A percentile compares a stretch with the other conserved stretches of the same genome.
These are phyloP conservation scores for Tuber indicum DNA, from an alignment of 495 filamentous ascomycete genomes.

Conservation along the genomic window DNA sequence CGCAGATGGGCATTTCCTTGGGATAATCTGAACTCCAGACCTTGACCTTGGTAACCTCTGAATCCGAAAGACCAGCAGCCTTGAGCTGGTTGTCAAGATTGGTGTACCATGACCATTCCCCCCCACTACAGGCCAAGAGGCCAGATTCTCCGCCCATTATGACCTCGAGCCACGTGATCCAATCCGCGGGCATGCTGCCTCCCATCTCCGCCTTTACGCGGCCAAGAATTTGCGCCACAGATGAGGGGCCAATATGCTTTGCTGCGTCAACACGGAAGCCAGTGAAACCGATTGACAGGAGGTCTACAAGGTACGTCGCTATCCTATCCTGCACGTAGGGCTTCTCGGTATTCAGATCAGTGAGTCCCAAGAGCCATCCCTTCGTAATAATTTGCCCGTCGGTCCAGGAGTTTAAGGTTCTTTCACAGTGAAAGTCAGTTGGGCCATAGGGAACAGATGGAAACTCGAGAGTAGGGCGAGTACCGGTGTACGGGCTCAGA, in stretches of 20 bases:
- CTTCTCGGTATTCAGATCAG: conserved; percentile 43
- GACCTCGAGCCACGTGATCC: conserved; percentile 41
- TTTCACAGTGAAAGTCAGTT: conserved; percentile 43
- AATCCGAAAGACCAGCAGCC: conserved; percentile 25
- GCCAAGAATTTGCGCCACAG: conserved; percentile 34
- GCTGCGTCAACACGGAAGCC: conserved; percentile 43
- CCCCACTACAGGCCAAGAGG: conserved; percentile 39
- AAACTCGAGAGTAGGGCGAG: conserved; percentile 41
- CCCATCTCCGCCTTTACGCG: conserved; percentile 38
- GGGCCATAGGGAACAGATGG: conserved; percentile 42
- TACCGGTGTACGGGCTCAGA: conserved; percentile 40
- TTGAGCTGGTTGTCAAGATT: conserved; percentile 37
- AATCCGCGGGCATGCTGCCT: conserved; percentile 40
- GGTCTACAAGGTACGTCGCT: conserved; percentile 41
- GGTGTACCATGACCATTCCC: conserved; percentile 43
- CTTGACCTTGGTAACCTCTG: conserved; percentile 41
- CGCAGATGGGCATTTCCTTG: conserved; percentile 43
- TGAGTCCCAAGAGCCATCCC: conserved; percentile 41
- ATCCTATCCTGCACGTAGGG: conserved; percentile 43
- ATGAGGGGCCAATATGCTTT: conserved; percentile 41
- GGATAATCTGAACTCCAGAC: conserved; percentile 43
- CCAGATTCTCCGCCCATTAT: conserved; percentile 40
- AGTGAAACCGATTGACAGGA: conserved; percentile 41
- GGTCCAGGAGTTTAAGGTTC: conserved; percentile 35
- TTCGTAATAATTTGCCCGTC: conserved; percentile 42